Percentiles rank a stretch among this genome's conserved stretches.
phyloP scores from a whole-genome alignment of 441 rosid genomes.

The Euphorbia corollata region DNA sequence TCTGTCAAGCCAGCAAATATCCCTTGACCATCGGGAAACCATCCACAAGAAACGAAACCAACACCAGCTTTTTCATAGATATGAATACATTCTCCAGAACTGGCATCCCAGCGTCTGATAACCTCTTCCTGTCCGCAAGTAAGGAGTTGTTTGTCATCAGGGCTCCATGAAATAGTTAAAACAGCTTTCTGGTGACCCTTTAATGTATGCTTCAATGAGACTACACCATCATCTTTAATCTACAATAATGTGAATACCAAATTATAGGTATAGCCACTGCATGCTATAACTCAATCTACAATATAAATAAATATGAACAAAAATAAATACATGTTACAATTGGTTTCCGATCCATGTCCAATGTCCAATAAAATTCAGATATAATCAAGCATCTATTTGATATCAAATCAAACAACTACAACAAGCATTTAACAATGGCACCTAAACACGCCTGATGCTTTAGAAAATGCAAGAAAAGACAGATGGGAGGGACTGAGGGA shows the following conservation, averaged over 20 bases:
- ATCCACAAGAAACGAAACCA: constrained; percentile 54
- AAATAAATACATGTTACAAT: background rate
- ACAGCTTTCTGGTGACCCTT: constrained; percentile 67
- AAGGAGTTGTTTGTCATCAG: constrained; percentile 48
- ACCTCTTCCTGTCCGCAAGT: constrained; percentile 58
- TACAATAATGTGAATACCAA: constrained; percentile 14
- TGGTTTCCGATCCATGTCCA: background rate
- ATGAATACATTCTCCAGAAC: constrained; percentile 47
- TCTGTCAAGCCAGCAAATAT: constrained; percentile 47
- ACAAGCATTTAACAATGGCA: background rate
- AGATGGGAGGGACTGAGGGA: background rate
- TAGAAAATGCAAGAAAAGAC: background rate
- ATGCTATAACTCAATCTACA: background rate
- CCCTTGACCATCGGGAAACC: constrained; percentile 49
- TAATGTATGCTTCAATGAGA: constrained; percentile 53
- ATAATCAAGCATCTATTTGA: background rate
- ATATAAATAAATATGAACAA: background rate
- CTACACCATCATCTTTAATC: constrained; percentile 48
- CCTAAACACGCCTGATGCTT: too few relatives aligned
- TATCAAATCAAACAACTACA: background rate
- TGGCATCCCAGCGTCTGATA: constrained; percentile 52
- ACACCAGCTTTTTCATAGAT: constrained; percentile 45
- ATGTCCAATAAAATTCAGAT: background rate
- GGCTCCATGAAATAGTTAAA: constrained; percentile 50
- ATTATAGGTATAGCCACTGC: background rate